Evolutionary conservation across 1,284 basidiomycete species (phyloP).

Genomic region (Abortiporus biennis): DNA sequence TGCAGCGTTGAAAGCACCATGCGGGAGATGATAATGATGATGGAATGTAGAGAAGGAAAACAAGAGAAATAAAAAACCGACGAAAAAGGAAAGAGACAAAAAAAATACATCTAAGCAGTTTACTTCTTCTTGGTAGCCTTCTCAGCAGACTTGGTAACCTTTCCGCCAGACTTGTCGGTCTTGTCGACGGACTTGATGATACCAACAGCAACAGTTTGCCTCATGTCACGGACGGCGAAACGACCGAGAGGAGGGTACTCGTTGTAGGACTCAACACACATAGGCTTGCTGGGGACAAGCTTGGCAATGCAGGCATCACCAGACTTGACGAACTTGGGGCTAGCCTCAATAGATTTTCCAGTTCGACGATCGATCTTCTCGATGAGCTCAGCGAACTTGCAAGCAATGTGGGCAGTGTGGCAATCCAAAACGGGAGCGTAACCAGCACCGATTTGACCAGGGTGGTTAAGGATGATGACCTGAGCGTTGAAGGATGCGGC

Average conservation of each 20-base stretch:
- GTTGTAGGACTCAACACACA: constrained; percentile 97
- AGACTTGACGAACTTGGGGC: constrained; percentile 97
- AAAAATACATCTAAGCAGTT: constrained; percentile 59
- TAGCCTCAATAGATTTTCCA: constrained; percentile 85
- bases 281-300: constrained; percentile 94
- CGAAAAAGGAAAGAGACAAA: constrained; percentile 41
- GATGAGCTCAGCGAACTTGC: constrained; percentile 97
- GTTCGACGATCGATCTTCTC: constrained; percentile 99
- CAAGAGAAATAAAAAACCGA: constrained; percentile 40
- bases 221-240: constrained; percentile 98
- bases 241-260: constrained; percentile 99
- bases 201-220: constrained; percentile 96
- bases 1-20: constrained; percentile 39
- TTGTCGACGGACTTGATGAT: constrained; percentile 97
- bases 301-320: constrained; percentile 97
- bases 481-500: constrained; percentile 99
- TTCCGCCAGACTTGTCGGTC: constrained; percentile 81
- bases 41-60: constrained; percentile 42
- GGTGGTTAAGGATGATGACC: constrained; percentile 99
- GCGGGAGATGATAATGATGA: constrained; percentile 30
- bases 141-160: constrained; percentile 94
- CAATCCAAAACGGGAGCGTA: constrained; percentile 99
- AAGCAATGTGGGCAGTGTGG: constrained; percentile 99
- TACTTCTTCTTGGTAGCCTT: constrained; percentile 97
- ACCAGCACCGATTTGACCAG: constrained; percentile 98